phyloP scores from a whole-genome alignment of 106 monocot species.

The Acanthochlamys bracteata region DNA sequence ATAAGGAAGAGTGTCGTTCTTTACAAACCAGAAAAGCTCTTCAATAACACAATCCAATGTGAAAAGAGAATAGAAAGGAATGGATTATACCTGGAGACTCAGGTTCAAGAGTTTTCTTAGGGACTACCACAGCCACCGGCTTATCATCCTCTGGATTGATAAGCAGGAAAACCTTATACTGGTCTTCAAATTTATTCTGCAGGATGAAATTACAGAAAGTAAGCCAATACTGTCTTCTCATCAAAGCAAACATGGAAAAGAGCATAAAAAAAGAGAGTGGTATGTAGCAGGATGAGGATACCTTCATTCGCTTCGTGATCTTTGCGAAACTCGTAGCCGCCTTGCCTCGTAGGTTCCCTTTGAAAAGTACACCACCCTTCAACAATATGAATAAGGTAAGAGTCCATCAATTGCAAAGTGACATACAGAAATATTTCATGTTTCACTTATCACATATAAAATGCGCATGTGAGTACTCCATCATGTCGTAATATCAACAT shows the following conservation, averaged over 20 bases:
- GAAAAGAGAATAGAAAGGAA: neutral
- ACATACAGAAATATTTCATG: too few species aligned
- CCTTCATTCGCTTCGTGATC: constrained; percentile 70
- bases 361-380: constrained; percentile 85
- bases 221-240: neutral
- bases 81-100: constrained; percentile 55
- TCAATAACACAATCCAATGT: too few species aligned
- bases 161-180: constrained; percentile 86
- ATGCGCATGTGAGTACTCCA: too few species aligned
- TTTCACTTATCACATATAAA: too few species aligned
- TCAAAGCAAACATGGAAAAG: too few species aligned
- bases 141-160: constrained; percentile 90
- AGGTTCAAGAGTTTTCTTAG: constrained; percentile 55
- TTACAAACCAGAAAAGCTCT: too few species aligned
- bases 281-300: constrained; percentile 13
- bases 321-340: constrained; percentile 80
- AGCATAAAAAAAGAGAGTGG: too few species aligned
- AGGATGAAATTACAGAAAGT: constrained; percentile 29
- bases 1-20: too few species aligned
- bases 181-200: constrained; percentile 91
- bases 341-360: constrained; percentile 82
- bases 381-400: neutral
- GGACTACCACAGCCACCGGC: constrained; percentile 86
- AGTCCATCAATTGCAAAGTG: too few species aligned
- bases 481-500: too few species aligned